Evolutionary conservation across 78 protist genomes (phyloP).

Genomic region (Dictyostelium capitatum): DNA sequence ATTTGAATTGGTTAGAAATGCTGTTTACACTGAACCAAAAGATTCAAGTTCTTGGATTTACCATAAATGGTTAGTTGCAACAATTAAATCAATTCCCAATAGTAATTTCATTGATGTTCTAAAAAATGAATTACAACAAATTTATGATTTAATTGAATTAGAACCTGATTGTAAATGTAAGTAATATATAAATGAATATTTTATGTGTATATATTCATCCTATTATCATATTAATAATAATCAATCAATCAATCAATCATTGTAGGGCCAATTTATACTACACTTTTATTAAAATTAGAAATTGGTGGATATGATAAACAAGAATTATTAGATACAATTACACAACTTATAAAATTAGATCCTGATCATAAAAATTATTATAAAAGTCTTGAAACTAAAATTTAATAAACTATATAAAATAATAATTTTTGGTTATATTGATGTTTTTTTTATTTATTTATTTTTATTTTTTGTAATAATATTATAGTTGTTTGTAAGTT

Average conservation of each 20-base stretch:
- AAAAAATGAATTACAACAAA: constrained; percentile 45
- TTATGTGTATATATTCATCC: no score
- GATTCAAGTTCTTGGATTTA: constrained; percentile 97
- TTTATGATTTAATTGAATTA: constrained; percentile 62
- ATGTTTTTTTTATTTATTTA: background rate
- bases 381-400: constrained; percentile 31
- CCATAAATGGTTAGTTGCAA: constrained; percentile 90
- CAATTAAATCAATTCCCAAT: constrained; percentile 55
- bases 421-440: background rate
- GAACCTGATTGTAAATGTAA: constrained; percentile 88
- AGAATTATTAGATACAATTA: constrained; percentile 14
- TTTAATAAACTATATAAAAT: background rate
- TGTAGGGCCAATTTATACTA: constrained; percentile 56
- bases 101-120: constrained; percentile 52
- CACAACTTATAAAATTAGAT: constrained; percentile 31
- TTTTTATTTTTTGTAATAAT: background rate
- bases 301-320: constrained; percentile 19
- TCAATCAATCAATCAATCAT: background rate
- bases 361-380: constrained; percentile 63
- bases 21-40: constrained; percentile 94
- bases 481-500: background rate
- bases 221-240: no score
- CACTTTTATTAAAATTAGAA: constrained; percentile 53
- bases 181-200: no score
- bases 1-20: constrained; percentile 87